These are phyloP conservation scores for Taphrina confusa DNA, from an alignment of 1,139 yeast genomes.

Conservation along the genomic window DNA sequence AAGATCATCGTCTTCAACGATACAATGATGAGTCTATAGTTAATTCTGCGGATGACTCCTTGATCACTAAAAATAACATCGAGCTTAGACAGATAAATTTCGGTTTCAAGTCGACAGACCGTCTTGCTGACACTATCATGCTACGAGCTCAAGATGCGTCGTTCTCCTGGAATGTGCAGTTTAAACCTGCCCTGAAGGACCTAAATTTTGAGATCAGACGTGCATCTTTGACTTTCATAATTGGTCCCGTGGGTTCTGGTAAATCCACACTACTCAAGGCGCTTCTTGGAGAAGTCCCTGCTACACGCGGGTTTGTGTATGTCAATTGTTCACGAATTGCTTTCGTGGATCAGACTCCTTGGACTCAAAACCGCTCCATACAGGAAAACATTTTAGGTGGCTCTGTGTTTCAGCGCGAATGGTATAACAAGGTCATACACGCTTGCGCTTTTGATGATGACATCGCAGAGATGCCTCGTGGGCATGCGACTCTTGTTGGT, in stretches of 20 bases:
- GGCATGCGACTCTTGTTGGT: slow-evolving; percentile 83
- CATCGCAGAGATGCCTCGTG: slow-evolving; percentile 68
- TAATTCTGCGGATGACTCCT: slow-evolving; percentile 55
- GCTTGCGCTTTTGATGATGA: slow-evolving; percentile 90
- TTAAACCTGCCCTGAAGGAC: slow-evolving; percentile 68
- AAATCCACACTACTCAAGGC: slow-evolving; percentile 68
- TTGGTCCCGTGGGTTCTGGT: slow-evolving; percentile 83
- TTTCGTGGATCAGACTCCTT: slow-evolving; percentile 52
- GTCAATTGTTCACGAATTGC: slow-evolving; percentile 53
- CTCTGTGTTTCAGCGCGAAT: slow-evolving; percentile 72
- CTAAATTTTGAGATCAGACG: slow-evolving; percentile 64
- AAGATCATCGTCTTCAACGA: slow-evolving; percentile 46
- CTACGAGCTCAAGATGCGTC: background rate
- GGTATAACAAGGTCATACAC: slow-evolving; percentile 71
- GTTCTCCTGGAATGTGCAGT: background rate
- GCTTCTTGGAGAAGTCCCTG: slow-evolving; percentile 59
- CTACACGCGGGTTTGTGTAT: slow-evolving; percentile 41
- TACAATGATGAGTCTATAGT: slow-evolving; percentile 51
- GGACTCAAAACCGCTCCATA: slow-evolving; percentile 91
- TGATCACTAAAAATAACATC: background rate
- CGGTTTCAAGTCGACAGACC: too few species aligned
- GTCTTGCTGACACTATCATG: slow-evolving; percentile 66
- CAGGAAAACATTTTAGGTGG: slow-evolving; percentile 89
- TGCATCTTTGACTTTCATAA: slow-evolving; percentile 69
- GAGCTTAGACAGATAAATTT: too few species aligned